Percentiles rank a stretch among this genome's conserved stretches.
phyloP scores from a whole-genome alignment of 176 grass and related monocot species.

The Canna indica region DNA sequence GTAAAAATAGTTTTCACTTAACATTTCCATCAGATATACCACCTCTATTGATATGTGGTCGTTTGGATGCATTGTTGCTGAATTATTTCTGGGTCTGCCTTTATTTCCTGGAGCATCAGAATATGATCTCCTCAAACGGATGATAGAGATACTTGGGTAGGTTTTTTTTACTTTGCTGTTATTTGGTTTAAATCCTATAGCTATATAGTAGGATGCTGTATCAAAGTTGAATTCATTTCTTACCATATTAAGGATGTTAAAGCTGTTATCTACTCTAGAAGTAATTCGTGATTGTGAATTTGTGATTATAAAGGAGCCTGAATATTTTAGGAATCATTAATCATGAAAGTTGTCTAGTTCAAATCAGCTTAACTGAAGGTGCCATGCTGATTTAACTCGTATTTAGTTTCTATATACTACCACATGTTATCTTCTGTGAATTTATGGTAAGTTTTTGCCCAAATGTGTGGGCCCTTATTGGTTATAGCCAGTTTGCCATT shows the following conservation, averaged over 20 bases:
- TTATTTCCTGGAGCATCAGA: slow-evolving; percentile 95
- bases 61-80: slow-evolving; percentile 86
- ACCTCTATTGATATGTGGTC: slow-evolving; percentile 99
- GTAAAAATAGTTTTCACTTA: slow-evolving; percentile 29
- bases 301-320: neutral
- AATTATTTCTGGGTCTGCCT: slow-evolving; percentile 89
- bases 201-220: neutral
- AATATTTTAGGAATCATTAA: neutral
- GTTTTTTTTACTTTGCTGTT: slow-evolving; percentile 14
- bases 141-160: slow-evolving; percentile 86
- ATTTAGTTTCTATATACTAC: too few relatives aligned
- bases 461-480: neutral
- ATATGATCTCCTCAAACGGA: slow-evolving; percentile 85
- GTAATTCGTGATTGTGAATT: neutral
- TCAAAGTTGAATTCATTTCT: neutral
- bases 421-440: neutral
- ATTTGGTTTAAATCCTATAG: slow-evolving; percentile 6
- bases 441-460: neutral
- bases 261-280: neutral
- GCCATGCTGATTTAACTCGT: too few relatives aligned
- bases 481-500: neutral
- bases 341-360: too few relatives aligned
- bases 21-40: slow-evolving; percentile 68
- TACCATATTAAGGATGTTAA: neutral
- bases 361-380: too few relatives aligned